Evolutionary conservation across 2,329 filamentous ascomycete species (phyloP).

Genomic region (Calonectria hawksworthii): DNA sequence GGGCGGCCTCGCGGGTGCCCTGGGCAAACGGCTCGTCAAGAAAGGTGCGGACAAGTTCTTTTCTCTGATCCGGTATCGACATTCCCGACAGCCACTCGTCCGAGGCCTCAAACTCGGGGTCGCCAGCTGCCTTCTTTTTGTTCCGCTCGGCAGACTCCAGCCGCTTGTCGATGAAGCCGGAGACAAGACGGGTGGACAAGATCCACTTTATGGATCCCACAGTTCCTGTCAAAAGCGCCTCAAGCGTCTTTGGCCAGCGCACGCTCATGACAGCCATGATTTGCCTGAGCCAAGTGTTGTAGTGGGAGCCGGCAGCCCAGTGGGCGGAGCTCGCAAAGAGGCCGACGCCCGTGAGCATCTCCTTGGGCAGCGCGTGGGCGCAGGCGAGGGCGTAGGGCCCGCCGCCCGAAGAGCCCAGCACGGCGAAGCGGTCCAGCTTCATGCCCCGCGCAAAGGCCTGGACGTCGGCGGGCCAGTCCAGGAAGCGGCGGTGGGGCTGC

Average conservation of each 20-base stretch:
- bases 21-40: constrained; percentile 48
- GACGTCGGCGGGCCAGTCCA: constrained; percentile 54
- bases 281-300: constrained; percentile 46
- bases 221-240: constrained; percentile 21
- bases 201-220: constrained; percentile 23
- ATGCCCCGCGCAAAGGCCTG: constrained; percentile 45
- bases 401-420: constrained; percentile 53
- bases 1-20: constrained; percentile 41
- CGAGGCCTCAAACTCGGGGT: constrained; percentile 10
- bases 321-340: constrained; percentile 53
- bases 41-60: constrained; percentile 47
- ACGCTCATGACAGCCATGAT: constrained; percentile 34
- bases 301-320: constrained; percentile 50
- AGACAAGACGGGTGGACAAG: constrained; percentile 10
- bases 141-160: constrained; percentile 26
- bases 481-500: constrained; percentile 48
- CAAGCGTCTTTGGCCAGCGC: constrained; percentile 43
- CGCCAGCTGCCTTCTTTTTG: constrained; percentile 8
- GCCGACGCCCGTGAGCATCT: constrained; percentile 52
- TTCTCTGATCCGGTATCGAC: constrained; percentile 37
- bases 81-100: background rate
- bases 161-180: constrained; percentile 27
- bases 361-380: constrained; percentile 45
- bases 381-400: constrained; percentile 55
- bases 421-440: constrained; percentile 45